A percentile compares a stretch with the other conserved stretches of the same genome.
Conservation (phyloP, 441 rosid genomes). For the Brassica balearica region DNA sequence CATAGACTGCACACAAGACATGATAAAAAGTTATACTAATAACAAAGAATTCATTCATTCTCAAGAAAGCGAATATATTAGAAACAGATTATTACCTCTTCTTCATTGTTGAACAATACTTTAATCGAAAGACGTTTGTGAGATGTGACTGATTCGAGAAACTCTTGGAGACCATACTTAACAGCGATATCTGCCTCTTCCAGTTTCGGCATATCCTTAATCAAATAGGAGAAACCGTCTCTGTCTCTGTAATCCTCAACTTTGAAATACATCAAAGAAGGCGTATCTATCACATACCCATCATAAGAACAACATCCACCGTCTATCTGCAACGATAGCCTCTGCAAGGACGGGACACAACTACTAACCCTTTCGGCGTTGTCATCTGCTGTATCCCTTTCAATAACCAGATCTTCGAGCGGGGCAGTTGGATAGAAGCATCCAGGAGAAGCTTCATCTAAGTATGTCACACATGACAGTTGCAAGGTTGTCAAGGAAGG, state of each 20-base stretch:
- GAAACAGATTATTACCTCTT: too few relatives aligned
- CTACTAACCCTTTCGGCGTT: neutral
- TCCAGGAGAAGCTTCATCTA: neutral
- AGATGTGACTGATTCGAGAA: too few relatives aligned
- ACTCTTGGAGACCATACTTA: too few relatives aligned
- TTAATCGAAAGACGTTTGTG: too few relatives aligned
- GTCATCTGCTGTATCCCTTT: neutral
- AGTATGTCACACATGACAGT: neutral
- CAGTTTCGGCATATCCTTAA: conserved; percentile 5
- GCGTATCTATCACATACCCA: conserved; percentile 8
- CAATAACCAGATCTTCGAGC: conserved; percentile 18
- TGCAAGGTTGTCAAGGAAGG: neutral
- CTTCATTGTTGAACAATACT: too few relatives aligned
- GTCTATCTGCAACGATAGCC: neutral
- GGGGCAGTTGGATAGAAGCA: neutral
- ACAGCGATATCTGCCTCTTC: neutral
- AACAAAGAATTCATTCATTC: neutral
- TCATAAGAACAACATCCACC: neutral
- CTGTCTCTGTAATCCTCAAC: neutral
- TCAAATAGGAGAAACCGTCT: neutral
- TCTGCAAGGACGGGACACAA: conserved; percentile 7
- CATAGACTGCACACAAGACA: neutral
- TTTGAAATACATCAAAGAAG: neutral
- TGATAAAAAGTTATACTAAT: neutral
- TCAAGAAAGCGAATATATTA: neutral